Evolutionary conservation across 805 yeast genomes (phyloP), one percentile per base, ranked within the genome.

Genomic region (Barnettozyma pratensis): DNA sequence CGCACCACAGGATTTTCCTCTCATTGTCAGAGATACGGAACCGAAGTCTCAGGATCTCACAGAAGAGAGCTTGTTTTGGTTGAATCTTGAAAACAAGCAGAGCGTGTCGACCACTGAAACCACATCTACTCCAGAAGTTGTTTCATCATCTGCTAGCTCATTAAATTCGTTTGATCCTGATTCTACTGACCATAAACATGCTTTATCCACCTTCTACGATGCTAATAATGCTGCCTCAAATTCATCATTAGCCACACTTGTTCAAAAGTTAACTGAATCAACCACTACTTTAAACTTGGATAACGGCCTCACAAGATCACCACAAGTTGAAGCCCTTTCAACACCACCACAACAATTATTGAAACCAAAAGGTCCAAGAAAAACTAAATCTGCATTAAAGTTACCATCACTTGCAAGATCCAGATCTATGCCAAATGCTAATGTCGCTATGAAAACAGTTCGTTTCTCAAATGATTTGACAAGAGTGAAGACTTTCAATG

Each of bases 401-500:
- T 71, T 76, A 28, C 70, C 74, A n/a, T 61, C 66, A 6, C 54
- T 73, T 34, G 54, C 52, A 40, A 63, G 70, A 58, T 72, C 66
- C 48, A 70, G 60, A 54, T 72, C 84, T 0, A 75, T 83, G 60
- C 87, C 84, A 48, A 51, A 57, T 19, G 53, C 51, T 10, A 39
- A 42, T 37, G 43, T 30, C 11, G 42, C 68, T 14, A 43, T 49
- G 5, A 83, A 81, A 61, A 76, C 79, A 7, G 90, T 84, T 39
- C 68, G 87, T 46, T 84, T 84, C 63, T 86, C 88, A 1, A 62
- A 76, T 6, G 69, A 77, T 44, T 67, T 83, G 49, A 82, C 80
- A 46, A 80, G 80, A 38, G 75, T 85, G 48, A 83, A 83, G 62
- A 77, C 78, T 58, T 84, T 85, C 60, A 79, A 80, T 56, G 81